Evolutionary conservation across 2,329 filamentous ascomycete species (phyloP), one percentile per base, ranked within the genome.

Genomic region (Claviceps spartinae): DNA sequence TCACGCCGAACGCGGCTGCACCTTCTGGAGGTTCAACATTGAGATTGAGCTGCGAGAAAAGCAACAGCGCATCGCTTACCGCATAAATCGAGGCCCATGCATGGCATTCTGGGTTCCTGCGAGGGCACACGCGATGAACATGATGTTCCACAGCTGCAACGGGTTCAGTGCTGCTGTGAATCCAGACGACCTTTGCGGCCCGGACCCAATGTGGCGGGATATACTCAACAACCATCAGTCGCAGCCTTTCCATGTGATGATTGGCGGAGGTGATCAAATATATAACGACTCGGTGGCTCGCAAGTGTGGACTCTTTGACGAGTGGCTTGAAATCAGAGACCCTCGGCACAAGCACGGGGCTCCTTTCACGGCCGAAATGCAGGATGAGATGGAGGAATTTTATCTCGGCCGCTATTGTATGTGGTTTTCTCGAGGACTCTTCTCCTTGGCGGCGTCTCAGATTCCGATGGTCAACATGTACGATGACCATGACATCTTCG

Each of bases 401-500:
- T 98, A 95, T 62, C 75, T 98, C 0, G 79, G 95, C 54, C 80
- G 87, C 20, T 98, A 98, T 62, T 81, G 82, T 54, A 86, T 83
- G 77, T 98, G 93, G 90, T 98, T 97, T 67, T 96, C 90, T 0
- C 90, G 95, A 61, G 93, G 94, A 0, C 72, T 97, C 5, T 98
- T 96, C 62, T 82, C 86, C n/a, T 79, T 98, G 63, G 93, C 91
- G 5, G 90, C 85, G 60, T 86, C 86, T 2, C 91, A 97, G 65
- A 97, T 98, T 46, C 90, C 93, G 8, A 97, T 96, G 90, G 81
- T 98, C 61, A 98, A 98, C 65, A 90, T 98, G 66, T 96, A 86
- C 75, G 91, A 97, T 66, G 93, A 97, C 60, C 93, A 97, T 64
- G 87, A 93, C 59, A 86, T 90, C 59, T 90, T 90, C 57, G 85